A percentile compares a stretch with the other conserved stretches of the same genome.
Conservation (phyloP, 73 alveolate species). For the Stentor roeselii region DNA sequence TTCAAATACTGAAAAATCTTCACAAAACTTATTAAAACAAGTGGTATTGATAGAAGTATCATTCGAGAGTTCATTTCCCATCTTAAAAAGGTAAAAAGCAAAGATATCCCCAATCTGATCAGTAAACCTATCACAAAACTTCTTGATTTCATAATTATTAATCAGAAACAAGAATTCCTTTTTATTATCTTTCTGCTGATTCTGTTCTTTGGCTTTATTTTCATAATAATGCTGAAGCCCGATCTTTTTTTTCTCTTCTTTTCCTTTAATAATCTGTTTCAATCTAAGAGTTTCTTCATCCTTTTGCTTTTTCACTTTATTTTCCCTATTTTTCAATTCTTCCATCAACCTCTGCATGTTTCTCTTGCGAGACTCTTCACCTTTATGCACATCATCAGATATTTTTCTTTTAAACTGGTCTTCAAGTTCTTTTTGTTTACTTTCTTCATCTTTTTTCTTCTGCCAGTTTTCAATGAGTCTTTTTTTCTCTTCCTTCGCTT, state of each 20-base stretch:
- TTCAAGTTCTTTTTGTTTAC: background rate
- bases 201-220: background rate
- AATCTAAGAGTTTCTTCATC: background rate
- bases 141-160: background rate
- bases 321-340: background rate
- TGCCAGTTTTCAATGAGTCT: background rate
- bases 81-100: background rate
- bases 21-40: background rate
- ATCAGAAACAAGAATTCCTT: background rate
- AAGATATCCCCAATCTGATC: background rate
- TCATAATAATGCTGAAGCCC: background rate
- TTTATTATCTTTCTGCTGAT: background rate
- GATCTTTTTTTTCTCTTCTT: background rate
- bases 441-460: conserved; percentile 13
- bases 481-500: background rate
- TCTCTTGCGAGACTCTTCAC: background rate
- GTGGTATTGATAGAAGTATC: background rate
- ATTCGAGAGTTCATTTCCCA: background rate
- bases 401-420: background rate
- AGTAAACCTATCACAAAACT: background rate
- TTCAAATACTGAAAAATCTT: background rate
- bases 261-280: background rate
- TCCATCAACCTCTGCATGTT: background rate
- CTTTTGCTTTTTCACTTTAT: background rate
- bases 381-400: background rate